Base-by-base conservation (phyloP, 805 yeast species). In the Yarrowia alimentaria region DNA sequence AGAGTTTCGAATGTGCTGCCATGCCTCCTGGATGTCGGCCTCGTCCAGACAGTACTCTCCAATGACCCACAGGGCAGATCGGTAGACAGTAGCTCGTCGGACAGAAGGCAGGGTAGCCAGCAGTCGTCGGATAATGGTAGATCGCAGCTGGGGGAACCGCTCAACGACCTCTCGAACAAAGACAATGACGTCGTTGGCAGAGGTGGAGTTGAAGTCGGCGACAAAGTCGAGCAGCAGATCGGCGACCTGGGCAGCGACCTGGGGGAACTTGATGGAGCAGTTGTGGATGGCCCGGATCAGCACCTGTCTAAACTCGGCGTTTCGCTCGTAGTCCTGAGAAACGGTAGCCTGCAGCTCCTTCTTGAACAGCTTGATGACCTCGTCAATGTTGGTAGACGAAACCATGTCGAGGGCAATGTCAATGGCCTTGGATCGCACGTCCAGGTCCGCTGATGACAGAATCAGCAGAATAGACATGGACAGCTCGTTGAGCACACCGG, bases 91-190 rank as follows among this genome's bases (percentile, higher is more conserved):
- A 10, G 96, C 95, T 54, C 93, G 82, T 64, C 81, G 85, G 45
- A 87, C 81, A 18, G 72, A 71, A 20, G 79, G 79, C 62, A 93
- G 73, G 11, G 87, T 71, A 7, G 60, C 60, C 34, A 88, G 68
- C 55, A 93, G 77, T 58, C 83, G 80, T 35, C 67, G 64, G 52
- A 93, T 67, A 40, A 89, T 83, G 14, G 78, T 67, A 16, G 73
- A 67, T 63, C 95, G 80, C 58, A 87, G 74, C 52, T 80, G 80
- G 26, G 96, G 95, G 74, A 82, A 90, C 62, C 85, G 85, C 67
- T 90, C 97, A 55, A 90, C 85, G 35, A 90, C 95, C 67, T 91
- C 96, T 66, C 93, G 91, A 57, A 91, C 84, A 67, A 93, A 93
- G n/a, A 83, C 67, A 51, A 94, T 78, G 42, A 93, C 94, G 56